Base-by-base conservation (phyloP, 2,329 filamentous ascomycete species). In the Westerdykella aurantiaca region DNA sequence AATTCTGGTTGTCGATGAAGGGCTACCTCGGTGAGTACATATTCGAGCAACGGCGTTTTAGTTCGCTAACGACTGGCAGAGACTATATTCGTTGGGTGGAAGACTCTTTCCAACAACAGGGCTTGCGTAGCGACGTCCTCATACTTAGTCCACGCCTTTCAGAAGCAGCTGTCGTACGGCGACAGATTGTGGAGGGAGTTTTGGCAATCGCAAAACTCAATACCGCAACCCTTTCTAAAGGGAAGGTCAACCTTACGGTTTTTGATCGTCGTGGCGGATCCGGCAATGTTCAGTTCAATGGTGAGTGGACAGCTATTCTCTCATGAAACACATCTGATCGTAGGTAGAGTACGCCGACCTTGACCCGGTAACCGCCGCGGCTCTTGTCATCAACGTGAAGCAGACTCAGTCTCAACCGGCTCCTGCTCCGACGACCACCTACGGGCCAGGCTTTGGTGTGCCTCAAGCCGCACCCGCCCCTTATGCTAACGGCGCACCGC, bases 121-220 rank as follows among this genome's bases (percentile, higher is more conserved):
- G 82, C 2, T 72, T 97, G 31, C 83, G 79, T 47, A 83, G 84
- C 12, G 86, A 94, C 56, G 82, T 89, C 16, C 83, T 95, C 69
- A 85, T 86, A 53, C 73, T 96, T 37, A 85, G 83, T 43, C 82
- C 88, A 23, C 81, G 86, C 17, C 80, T 94, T 37, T 80, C 86
- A 14, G 82, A 90, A 49, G 80, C 85, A 31, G 80, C 84, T 5
- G 82, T 95, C n/a, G 80, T 96, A 41, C 83, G 88, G 53, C 79
- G 86, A 41, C 88, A 95, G 62, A 86, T 94, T 31, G 72, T 90
- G 10, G 90, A 97, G 66, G 91, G 93, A 14, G 91, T 96, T 1
- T 78, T 87, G 41, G 91, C 86, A 7, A 86, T 96, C 12, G 82
- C 88, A 5, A 84, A 88, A 56, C 77, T 97, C 12, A 82, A 86